Base-by-base conservation (phyloP, 352 stramenopile species). In the Pythium insidiosum region DNA sequence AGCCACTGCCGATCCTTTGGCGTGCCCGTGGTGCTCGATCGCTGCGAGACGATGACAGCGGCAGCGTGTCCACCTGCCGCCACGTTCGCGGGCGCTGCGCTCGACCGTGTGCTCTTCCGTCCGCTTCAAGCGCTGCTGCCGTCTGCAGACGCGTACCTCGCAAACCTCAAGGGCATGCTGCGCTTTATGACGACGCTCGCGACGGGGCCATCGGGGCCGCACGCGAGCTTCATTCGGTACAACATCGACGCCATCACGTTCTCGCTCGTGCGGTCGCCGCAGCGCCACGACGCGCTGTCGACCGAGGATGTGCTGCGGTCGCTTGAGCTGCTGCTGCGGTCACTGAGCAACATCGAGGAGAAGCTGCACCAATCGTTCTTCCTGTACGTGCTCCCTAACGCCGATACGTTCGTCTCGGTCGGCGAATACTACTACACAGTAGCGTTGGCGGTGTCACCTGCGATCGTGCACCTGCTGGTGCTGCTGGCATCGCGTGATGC, bases 311-410 rank as follows among this genome's bases (percentile, higher is more conserved):
- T 75, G 4, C 47, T 90, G 9, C 71, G 73, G 6, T 62, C 73
- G 2, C 47, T 85, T 16, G 80, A 89, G 45, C 65, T 84, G 37
- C 47, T 86, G 9, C 47, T 94, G 20, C 81, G 83, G 9, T 73
- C 76, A 6, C 47, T 95, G 19, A 95, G 83, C 63, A 95, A 95
- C 44, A 26, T 91, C 31, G 83, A 94, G 49, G 81, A 94, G 50
- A 93, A 94, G 40, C 57, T 95, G 7, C 81, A 95, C 43, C 81
- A 92, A 53, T 94, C 81, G 28, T 95, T 90, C 40, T 94, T 87
- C 58, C 55, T 94, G 7, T 95, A 95, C 38, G 62, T 94, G 23
- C 62, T 95, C 2, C 77, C 77, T 5, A 87, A 61, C 40, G 67
- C 74, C 16, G 56, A 50, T 9, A 70, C 79, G 2, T 95, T 95